Evolutionary conservation across 2,329 filamentous ascomycete species (phyloP).

Genomic region (Metarhizium brunneum): DNA sequence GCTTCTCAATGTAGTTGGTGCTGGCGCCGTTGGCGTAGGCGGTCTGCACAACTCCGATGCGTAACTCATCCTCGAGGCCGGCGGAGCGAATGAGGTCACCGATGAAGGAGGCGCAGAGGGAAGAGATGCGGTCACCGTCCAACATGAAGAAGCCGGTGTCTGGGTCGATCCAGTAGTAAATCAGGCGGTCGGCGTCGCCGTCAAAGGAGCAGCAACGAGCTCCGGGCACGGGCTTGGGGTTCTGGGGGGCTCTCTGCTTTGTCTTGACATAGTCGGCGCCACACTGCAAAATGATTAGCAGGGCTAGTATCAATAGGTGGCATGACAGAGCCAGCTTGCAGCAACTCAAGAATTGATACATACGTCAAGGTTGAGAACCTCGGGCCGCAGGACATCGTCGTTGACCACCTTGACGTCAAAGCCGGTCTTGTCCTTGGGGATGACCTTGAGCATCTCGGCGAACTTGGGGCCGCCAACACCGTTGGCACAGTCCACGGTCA

Average conservation of each 20-base stretch:
- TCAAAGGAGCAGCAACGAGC: slow-evolving; percentile 86
- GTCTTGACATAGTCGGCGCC: slow-evolving; percentile 98
- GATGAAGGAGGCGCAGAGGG: slow-evolving; percentile 87
- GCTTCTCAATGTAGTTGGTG: slow-evolving; percentile 83
- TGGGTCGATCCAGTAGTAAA: slow-evolving; percentile 87
- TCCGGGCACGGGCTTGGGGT: slow-evolving; percentile 64
- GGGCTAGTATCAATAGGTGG: not conserved
- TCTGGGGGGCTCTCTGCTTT: slow-evolving; percentile 80
- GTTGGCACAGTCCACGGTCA: slow-evolving; percentile 93
- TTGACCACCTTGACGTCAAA: slow-evolving; percentile 84
- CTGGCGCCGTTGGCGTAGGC: slow-evolving; percentile 96
- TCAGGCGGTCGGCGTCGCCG: slow-evolving; percentile 88
- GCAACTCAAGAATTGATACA: slow-evolving; percentile 16
- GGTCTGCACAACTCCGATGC: slow-evolving; percentile 92
- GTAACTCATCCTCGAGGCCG: slow-evolving; percentile 69
- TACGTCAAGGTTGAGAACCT: slow-evolving; percentile 81
- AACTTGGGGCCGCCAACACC: slow-evolving; percentile 93
- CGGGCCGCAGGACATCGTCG: slow-evolving; percentile 84
- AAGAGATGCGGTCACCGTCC: slow-evolving; percentile 94
- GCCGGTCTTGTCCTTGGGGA: slow-evolving; percentile 60
- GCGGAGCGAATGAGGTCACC: slow-evolving; percentile 76
- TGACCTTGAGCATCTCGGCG: slow-evolving; percentile 71
- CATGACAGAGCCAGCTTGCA: not conserved
- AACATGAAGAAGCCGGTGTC: slow-evolving; percentile 82
- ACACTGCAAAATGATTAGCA: slow-evolving; percentile 43